Evolutionary conservation across 2,329 filamentous ascomycete species (phyloP), one percentile per base, ranked within the genome.

Genomic region (Cercospora citrullina): DNA sequence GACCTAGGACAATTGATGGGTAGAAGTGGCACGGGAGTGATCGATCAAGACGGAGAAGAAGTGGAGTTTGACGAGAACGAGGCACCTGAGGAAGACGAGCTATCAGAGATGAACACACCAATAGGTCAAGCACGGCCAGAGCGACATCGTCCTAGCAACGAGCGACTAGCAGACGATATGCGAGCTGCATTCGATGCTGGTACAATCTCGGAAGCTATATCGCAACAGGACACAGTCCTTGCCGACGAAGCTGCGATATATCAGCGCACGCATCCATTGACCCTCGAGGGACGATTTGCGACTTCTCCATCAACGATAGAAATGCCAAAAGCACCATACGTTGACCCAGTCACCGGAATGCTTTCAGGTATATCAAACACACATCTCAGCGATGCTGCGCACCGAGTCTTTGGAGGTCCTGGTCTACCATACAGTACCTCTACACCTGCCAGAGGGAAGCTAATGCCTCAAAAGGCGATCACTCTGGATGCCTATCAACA

Each of bases 401-500:
- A 92, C 72, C 86, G 84, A 53, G 84, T 87, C 0, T 94, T 97
- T 77, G 94, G 94, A 53, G 94, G 94, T 0, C 80, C 80, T 3
- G 87, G 89, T 0, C 82, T 98, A 16, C 94, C 94, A 3, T 85
- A 90, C 75, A 96, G 93, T 1, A 89, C 91, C 0, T 86, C 89
- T 1, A 94, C 91, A 2, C 90, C 91, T 0, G 80, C 84, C 2
- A 78, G 73, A 16, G 86, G 81, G 74, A 87, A 81, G 74, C 85
- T 81, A 33, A 81, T 86, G 33, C 84, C 86, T 16, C 91, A 92
- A 81, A 87, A 86, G 69, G 84, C 87, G 0, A 87, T 94, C 30
- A 84, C 86, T 1, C 79, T 94, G 55, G 84, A 88, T 64, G 87
- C 90, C 0, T 84, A 85, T 18, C 86, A 91, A 70, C 82, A 84